These are phyloP conservation scores for Coprinellus micaceus DNA, from an alignment of 768 basidiomycete species.

Conservation along the genomic window DNA sequence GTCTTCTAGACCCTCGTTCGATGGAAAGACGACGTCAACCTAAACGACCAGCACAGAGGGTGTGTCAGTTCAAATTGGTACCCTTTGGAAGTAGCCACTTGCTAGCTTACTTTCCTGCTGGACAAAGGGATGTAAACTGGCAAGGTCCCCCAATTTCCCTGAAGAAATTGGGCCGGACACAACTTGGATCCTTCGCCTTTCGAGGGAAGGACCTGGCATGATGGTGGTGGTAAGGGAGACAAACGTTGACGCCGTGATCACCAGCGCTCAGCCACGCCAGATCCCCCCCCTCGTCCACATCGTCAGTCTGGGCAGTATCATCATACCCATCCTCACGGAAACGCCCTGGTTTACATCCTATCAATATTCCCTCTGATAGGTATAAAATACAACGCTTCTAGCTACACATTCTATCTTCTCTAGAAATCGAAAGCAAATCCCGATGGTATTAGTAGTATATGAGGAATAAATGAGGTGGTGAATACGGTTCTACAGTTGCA, in stretches of 20 bases:
- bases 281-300: too few relatives aligned
- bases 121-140: constrained; percentile 35
- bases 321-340: too few relatives aligned
- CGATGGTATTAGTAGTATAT: background rate
- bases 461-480: background rate
- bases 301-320: too few relatives aligned
- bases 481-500: background rate
- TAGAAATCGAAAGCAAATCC: constrained; percentile 10
- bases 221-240: background rate
- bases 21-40: constrained; percentile 64
- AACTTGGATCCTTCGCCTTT: constrained; percentile 16
- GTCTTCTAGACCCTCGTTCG: constrained; percentile 34
- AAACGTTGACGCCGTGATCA: background rate
- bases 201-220: background rate
- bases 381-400: constrained; percentile 10
- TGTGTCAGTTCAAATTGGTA: background rate
- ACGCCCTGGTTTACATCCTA: background rate
- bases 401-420: constrained; percentile 6
- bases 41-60: constrained; percentile 19
- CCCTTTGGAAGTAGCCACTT: background rate
- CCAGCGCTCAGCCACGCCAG: too few relatives aligned
- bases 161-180: constrained; percentile 8
- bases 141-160: constrained; percentile 21
- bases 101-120: constrained; percentile 36
- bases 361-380: constrained; percentile 1